Base-by-base conservation (phyloP, 2,329 filamentous ascomycete species). In the Lasiodiplodia theobromae region DNA sequence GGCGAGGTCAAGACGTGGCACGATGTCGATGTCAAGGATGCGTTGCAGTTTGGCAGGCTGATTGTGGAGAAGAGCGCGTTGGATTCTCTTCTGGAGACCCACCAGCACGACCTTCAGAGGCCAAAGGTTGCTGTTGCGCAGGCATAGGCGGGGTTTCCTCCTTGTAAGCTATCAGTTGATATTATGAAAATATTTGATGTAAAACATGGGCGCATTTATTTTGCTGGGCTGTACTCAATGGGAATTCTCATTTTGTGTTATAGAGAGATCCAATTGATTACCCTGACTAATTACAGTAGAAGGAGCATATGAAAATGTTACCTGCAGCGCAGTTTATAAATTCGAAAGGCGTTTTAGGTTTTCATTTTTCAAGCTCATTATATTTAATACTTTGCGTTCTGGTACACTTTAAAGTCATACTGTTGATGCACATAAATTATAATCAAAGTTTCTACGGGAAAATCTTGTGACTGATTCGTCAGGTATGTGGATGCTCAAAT, bases 1-100 rank as follows among this genome's bases (percentile, higher is more conserved):
- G 70, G 87, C 86, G 10, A 83, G 68, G 90, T 91, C 10, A 83
- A 94, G 73, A 86, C 88, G 68, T 84, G 91, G 69, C 83, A 86
- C n/a, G 91, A 97, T 71, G 93, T 99, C 44, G 96, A 98, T 81
- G 93, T 99, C 71, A 99, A 98, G 87, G 92, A 98, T 79, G 81
- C 99, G 71, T 82, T 99, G 72, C 92, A 96, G 83, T 89, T 91
- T 66, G 92, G 92, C 66, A 89, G 94, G 75, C 84, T 99, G 70
- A 89, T 99, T 70, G 89, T 99, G 75, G 96, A 99, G 86, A 88
- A 91, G 78, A 82, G 84, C 52, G 95, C 95, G 44, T 84, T 99
- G 76, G 86, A 90, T 79, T 86, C 88, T 78, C 88, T 98, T 77
- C 86, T 97, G 75, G 81, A 85, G 77, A 82, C 85, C 72, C 94